phyloP scores from a whole-genome alignment of 495 filamentous ascomycete genomes.

The Lepraria neglecta region DNA sequence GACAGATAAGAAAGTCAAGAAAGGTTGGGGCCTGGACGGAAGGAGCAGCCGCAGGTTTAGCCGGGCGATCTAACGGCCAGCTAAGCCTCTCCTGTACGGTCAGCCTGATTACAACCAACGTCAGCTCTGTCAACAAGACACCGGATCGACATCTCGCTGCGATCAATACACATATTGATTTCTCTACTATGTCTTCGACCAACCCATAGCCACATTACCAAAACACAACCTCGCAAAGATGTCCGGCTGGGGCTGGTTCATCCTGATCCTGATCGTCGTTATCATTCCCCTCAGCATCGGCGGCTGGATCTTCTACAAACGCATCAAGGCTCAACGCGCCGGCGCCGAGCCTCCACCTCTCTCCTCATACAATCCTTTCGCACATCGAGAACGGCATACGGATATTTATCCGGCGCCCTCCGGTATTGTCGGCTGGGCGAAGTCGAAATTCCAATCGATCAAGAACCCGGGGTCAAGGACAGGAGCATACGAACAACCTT shows the following conservation, averaged over 20 bases:
- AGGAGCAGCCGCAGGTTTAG: conserved; percentile 5
- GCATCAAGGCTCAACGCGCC: conserved; percentile 53
- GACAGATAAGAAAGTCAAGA: conserved; percentile 4
- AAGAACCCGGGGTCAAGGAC: conserved; percentile 45
- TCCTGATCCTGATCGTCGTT: conserved; percentile 42
- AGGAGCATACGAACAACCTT: conserved; percentile 56
- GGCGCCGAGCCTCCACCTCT: conserved; percentile 58
- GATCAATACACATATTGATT: neutral
- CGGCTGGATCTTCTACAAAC: conserved; percentile 51
- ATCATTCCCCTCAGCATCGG: conserved; percentile 39
- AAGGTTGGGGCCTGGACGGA: neutral
- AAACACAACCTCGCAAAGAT: conserved; percentile 15
- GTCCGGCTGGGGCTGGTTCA: conserved; percentile 28
- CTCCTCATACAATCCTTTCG: conserved; percentile 56
- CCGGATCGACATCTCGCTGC: neutral
- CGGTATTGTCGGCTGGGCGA: conserved; percentile 53
- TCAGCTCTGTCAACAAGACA: conserved; percentile 6
- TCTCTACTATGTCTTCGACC: neutral
- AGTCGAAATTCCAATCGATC: conserved; percentile 44
- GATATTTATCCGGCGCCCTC: conserved; percentile 47
- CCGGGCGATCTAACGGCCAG: conserved; percentile 9
- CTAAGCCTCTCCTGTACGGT: conserved; percentile 5
- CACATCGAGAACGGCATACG: conserved; percentile 34
- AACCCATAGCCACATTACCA: conserved; percentile 2
- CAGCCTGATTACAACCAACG: neutral